These are phyloP conservation scores for Vicia sativa DNA, from an alignment of 306 rosid species.

Conservation along the genomic window DNA sequence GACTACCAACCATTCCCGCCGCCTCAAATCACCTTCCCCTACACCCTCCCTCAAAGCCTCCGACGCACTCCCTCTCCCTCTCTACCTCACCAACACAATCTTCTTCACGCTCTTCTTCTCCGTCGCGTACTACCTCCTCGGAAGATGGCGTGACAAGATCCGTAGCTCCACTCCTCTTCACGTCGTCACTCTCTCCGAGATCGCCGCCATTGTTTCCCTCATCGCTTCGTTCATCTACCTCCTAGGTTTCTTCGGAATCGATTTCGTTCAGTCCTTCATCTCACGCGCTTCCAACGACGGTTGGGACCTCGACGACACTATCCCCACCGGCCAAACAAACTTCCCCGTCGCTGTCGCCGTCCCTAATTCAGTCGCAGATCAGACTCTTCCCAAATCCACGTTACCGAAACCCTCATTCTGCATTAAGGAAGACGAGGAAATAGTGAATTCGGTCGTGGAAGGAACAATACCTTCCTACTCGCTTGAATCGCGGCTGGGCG, in stretches of 20 bases:
- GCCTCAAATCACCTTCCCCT: constrained; percentile 10
- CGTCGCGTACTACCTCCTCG: constrained; percentile 68
- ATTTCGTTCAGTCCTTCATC: constrained; percentile 70
- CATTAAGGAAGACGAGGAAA: constrained; percentile 50
- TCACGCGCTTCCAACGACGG: constrained; percentile 57
- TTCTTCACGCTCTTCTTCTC: constrained; percentile 78
- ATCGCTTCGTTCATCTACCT: constrained; percentile 78
- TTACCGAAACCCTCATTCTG: constrained; percentile 26
- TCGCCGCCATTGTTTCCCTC: constrained; percentile 64
- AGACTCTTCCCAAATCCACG: constrained; percentile 11
- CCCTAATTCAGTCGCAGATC: background rate
- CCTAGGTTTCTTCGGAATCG: constrained; percentile 75
- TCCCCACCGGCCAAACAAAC: background rate
- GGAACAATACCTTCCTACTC: constrained; percentile 69
- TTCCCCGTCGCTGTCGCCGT: background rate
- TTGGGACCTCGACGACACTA: constrained; percentile 51
- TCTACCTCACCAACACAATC: constrained; percentile 62
- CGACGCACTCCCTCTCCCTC: constrained; percentile 67
- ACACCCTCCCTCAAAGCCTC: constrained; percentile 50
- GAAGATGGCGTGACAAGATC: constrained; percentile 80
- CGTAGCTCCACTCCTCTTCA: constrained; percentile 69
- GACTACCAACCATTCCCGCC: background rate
- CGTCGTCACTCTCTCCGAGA: constrained; percentile 60
- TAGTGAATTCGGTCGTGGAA: constrained; percentile 52
- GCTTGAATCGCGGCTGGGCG: constrained; percentile 69